Evolutionary conservation across 331 rosid species (phyloP), one percentile per base, ranked within the genome.

Genomic region (Saraca asoca): DNA sequence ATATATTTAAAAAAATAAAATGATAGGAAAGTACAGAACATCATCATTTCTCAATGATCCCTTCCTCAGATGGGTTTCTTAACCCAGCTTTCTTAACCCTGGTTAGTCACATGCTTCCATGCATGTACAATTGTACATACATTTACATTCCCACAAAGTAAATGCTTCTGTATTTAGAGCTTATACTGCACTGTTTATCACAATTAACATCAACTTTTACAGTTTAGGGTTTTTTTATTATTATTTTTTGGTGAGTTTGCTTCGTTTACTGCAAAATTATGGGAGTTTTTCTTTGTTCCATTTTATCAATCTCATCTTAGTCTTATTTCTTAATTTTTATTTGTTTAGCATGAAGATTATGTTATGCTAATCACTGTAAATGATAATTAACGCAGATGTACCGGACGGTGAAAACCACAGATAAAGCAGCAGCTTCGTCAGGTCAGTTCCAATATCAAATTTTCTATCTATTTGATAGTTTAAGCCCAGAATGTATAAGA

Each of bases 381-480:
- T 77, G 1, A 1, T 24, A 24, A 24, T 24, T 24, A 65, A 65
- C 68, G 34, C 80, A 94, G 99, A 94, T 94, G 99, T 94, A 90
- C 75, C 85, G 99, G 71, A 94, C 99, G 76, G 99, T 94, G 71
- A 94, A 94, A 77, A 94, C 99, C 42, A 94, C 99, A 3, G 96
- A 90, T 75, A 88, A 85, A 85, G 91, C 96, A 53, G 95, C 96
- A 31, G 97, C 91, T 75, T 78, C 97, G 39, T 90, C 99, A 81
- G 98, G 98, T 90, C 38, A 24, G 69, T n/a, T 37, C 31, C 49
- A 15, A 12, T 41, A 48, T 46, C 45, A 11, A 35, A 33, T 65
- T 5, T 18, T 8, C 17, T 0, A 42, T 53, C 24, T 29, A 10
- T 6, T 44, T 41, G 51, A 17, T 43, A 62, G 31, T 56, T 49